phyloP scores from a whole-genome alignment of 1,139 yeast species.

The Lizanozyma gosingica region DNA sequence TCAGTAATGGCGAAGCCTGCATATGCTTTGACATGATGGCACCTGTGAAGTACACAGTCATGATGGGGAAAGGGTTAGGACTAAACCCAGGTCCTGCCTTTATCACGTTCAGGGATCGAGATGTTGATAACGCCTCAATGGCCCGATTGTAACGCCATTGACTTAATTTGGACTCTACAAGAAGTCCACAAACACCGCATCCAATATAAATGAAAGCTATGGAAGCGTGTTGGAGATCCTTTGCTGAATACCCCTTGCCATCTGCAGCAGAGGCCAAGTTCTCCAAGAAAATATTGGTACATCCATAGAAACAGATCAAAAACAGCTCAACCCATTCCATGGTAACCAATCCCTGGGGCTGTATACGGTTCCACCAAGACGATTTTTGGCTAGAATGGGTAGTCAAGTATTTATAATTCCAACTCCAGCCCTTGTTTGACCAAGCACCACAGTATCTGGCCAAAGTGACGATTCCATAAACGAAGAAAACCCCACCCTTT shows the following conservation, averaged over 20 bases:
- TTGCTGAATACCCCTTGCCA: slow-evolving; percentile 81
- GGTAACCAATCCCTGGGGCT: slow-evolving; percentile 52
- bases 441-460: slow-evolving; percentile 85
- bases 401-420: slow-evolving; percentile 57
- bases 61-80: slow-evolving; percentile 88
- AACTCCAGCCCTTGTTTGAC: slow-evolving; percentile 73
- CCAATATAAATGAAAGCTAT: slow-evolving; percentile 94
- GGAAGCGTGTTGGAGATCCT: slow-evolving; percentile 90
- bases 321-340: slow-evolving; percentile 83
- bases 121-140: slow-evolving; percentile 13
- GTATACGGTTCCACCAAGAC: slow-evolving; percentile 26
- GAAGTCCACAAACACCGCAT: slow-evolving; percentile 83
- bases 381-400: slow-evolving; percentile 15
- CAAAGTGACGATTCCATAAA: slow-evolving; percentile 65
- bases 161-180: slow-evolving; percentile 55
- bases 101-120: slow-evolving; percentile 16
- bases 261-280: slow-evolving; percentile 57
- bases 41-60: slow-evolving; percentile 95
- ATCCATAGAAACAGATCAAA: slow-evolving; percentile 78
- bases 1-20: slow-evolving; percentile 71
- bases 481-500: slow-evolving; percentile 85
- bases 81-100: slow-evolving; percentile 65
- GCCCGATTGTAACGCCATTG: slow-evolving; percentile 40
- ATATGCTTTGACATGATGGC: slow-evolving; percentile 91
- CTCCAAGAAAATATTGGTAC: slow-evolving; percentile 81